phyloP scores from a whole-genome alignment of 805 yeast species.

The Starmerella geochares region DNA sequence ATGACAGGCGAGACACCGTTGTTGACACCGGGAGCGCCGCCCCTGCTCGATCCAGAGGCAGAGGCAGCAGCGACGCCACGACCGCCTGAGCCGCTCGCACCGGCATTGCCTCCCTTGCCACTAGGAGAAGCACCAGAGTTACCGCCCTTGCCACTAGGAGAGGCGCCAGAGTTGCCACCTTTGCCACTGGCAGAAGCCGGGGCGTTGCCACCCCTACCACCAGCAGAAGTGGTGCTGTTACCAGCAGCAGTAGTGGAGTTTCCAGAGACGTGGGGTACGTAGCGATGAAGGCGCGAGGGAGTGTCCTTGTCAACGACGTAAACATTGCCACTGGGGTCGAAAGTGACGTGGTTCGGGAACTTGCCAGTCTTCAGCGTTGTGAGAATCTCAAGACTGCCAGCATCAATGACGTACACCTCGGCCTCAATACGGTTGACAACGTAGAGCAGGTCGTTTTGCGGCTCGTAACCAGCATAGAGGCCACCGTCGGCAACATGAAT shows the following conservation, averaged over 20 bases:
- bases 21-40: neutral
- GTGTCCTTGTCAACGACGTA: conserved; percentile 16
- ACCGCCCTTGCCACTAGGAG: neutral
- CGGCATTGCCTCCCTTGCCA: neutral
- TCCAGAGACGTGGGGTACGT: conserved; percentile 8
- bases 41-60: neutral
- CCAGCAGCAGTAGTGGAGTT: neutral
- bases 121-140: neutral
- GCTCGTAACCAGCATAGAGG: conserved; percentile 17
- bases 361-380: conserved; percentile 9
- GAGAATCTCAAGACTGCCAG: conserved; percentile 11
- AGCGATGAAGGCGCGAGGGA: conserved; percentile 9
- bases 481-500: conserved; percentile 10
- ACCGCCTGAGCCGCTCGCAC: too few relatives aligned
- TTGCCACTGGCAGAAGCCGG: neutral
- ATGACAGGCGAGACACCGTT: neutral
- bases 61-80: conserved; percentile 1
- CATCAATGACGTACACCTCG: conserved; percentile 16
- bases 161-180: neutral
- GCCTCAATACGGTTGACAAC: conserved; percentile 14
- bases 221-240: neutral
- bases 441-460: conserved; percentile 16
- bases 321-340: conserved; percentile 10
- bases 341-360: conserved; percentile 16
- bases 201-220: neutral